Conservation (phyloP, 179 eudicot species). For the Spergularia azorica region DNA sequence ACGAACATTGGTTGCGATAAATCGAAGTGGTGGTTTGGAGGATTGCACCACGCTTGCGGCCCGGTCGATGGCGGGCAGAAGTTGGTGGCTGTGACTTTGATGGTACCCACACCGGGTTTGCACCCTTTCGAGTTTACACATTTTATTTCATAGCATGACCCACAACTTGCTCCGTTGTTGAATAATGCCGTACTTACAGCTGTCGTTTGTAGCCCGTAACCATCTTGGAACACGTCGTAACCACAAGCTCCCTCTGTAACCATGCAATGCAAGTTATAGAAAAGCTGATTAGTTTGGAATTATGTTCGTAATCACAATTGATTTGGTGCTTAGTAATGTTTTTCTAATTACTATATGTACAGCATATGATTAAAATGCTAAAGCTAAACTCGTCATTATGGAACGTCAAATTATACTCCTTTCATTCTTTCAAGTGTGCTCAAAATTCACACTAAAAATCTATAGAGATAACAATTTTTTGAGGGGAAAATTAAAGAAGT, state of each 20-base stretch:
- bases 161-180: conserved; percentile 43
- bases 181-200: conserved; percentile 49
- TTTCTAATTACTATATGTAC: no score
- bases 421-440: no score
- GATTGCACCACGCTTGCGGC: conserved; percentile 41
- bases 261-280: no score
- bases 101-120: conserved; percentile 18
- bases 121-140: conserved; percentile 36
- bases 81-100: conserved; percentile 47
- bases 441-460: no score
- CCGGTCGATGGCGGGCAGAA: conserved; percentile 42
- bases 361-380: no score
- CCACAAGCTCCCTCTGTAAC: conserved; percentile 53
- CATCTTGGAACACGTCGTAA: conserved; percentile 37
- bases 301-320: no score
- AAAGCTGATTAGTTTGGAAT: no score
- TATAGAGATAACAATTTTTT: no score
- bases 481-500: no score
- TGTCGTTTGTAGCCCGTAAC: conserved; percentile 44
- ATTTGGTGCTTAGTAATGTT: no score
- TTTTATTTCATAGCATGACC: conserved; percentile 42
- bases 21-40: conserved; percentile 49
- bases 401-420: no score
- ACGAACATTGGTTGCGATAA: conserved; percentile 39
- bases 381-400: no score